These are phyloP conservation scores for Ustilago vetiveriae DNA, from an alignment of 1,284 basidiomycete species.

Conservation along the genomic window DNA sequence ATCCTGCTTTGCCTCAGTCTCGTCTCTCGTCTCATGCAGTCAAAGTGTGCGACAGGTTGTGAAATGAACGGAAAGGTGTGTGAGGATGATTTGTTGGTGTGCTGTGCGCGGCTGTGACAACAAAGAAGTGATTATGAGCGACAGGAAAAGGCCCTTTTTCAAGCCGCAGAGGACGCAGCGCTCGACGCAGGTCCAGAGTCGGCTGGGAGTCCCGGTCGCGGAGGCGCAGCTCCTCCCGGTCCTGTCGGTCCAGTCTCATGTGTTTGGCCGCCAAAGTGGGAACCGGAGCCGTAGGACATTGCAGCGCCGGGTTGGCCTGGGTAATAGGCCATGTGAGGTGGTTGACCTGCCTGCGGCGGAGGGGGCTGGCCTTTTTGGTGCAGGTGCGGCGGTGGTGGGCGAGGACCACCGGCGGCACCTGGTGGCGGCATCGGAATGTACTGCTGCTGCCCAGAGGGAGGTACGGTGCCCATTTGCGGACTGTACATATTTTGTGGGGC, in stretches of 20 bases:
- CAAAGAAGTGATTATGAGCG: neutral
- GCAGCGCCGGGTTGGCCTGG: conserved; percentile 19
- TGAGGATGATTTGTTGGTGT: neutral
- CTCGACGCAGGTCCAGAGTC: conserved; percentile 29
- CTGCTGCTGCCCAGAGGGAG: conserved; percentile 30
- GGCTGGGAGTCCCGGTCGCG: conserved; percentile 3
- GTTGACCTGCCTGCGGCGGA: conserved; percentile 21
- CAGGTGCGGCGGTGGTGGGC: conserved; percentile 42
- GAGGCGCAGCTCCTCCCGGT: conserved; percentile 10
- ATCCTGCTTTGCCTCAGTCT: neutral
- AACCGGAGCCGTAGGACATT: conserved; percentile 20
- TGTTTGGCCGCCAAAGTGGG: conserved; percentile 24
- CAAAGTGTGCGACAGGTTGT: neutral
- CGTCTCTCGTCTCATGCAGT: too few relatives aligned
- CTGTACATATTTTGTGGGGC: conserved; percentile 55
- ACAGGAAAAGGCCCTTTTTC: neutral
- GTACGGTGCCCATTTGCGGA: conserved; percentile 55
- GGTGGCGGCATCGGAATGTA: conserved; percentile 49
- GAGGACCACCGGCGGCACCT: conserved; percentile 29
- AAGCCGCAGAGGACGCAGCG: conserved; percentile 38
- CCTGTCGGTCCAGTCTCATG: conserved; percentile 14
- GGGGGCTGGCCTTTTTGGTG: conserved; percentile 29
- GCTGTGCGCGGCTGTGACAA: conserved; percentile 1
- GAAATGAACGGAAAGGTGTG: conserved; percentile 1
- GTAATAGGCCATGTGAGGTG: conserved; percentile 35